Evolutionary conservation across 2,329 filamentous ascomycete species (phyloP), one percentile per base, ranked within the genome.

Genomic region (Monilinia aucupariae): DNA sequence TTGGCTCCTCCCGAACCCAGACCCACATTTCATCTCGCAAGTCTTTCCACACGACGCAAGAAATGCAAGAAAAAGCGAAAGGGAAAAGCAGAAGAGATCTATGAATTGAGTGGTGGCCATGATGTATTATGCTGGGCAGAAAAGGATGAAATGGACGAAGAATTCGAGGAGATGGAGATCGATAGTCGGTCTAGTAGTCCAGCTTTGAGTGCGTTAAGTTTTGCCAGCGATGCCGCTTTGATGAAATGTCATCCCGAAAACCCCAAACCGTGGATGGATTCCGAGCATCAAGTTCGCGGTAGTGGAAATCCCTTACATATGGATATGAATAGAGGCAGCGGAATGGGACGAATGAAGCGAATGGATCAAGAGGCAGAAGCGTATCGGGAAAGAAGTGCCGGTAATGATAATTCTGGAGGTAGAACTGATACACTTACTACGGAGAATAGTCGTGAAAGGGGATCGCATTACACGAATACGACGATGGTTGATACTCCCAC

Each of bases 71-170:
- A 50, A 27, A 62, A 58, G 43, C 30, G 20, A 48, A 58, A 58
- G 9, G 34, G 58, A 32, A 58, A 62, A 15, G 51, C 20, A 32
- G 25, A 56, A 32, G 60, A 62, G 1, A 43, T 62, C 7, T 62
- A 62, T 39, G 60, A 62, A 30, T 48, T 62, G 22, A 58, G 60
- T 20, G 60, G 60, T 39, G 52, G 60, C 13, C 50, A 27, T 22
- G 52, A 62, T 58, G 60, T 32, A n/a, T 30, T 62, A 41, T 62
- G 60, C 27, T 53, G 45, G 58, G 58, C 56, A 15, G 56, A 52
- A 53, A 30, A 43, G 54, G 54, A 58, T 12, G 54, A 58, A 39
- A 58, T 58, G 54, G 41, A 58, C 7, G 54, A 56, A 9, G 54
- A 56, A 47, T 27, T 56, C 13, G 54, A 58, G 13, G 54, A 58